Evolutionary conservation across 345 rosid species (phyloP).

Genomic region (Eucalyptus globulus): DNA sequence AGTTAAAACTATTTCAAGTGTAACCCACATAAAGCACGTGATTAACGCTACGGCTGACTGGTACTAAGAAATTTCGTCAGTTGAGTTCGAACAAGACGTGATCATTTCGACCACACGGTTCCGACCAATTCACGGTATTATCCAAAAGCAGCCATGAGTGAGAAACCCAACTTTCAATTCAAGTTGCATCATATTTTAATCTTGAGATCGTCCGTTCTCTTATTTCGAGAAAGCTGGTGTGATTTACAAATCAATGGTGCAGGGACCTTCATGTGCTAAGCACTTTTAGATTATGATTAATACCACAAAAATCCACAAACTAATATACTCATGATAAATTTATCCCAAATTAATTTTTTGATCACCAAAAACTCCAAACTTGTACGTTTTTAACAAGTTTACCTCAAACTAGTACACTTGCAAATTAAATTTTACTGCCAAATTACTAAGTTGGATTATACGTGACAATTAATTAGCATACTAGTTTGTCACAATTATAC

Average conservation of each 20-base stretch:
- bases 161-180: neutral
- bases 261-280: neutral
- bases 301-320: too few species aligned
- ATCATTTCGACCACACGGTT: neutral
- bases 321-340: too few species aligned
- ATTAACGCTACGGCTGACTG: neutral
- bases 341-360: too few species aligned
- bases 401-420: too few species aligned
- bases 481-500: too few species aligned
- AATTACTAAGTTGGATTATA: too few species aligned
- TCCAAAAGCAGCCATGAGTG: neutral
- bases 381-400: too few species aligned
- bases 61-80: neutral
- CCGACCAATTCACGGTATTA: neutral
- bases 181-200: neutral
- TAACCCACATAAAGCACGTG: neutral
- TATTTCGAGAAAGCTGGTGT: neutral
- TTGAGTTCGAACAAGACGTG: neutral
- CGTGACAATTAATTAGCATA: too few species aligned
- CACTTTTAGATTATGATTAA: neutral
- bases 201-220: neutral
- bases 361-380: too few species aligned
- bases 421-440: too few species aligned
- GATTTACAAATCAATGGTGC: neutral
- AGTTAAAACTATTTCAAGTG: neutral